Percentiles rank a stretch among this genome's conserved stretches.
Evolutionary conservation across 2,329 filamentous ascomycete genomes (phyloP).

Genomic region (Aaosphaeria arxii): DNA sequence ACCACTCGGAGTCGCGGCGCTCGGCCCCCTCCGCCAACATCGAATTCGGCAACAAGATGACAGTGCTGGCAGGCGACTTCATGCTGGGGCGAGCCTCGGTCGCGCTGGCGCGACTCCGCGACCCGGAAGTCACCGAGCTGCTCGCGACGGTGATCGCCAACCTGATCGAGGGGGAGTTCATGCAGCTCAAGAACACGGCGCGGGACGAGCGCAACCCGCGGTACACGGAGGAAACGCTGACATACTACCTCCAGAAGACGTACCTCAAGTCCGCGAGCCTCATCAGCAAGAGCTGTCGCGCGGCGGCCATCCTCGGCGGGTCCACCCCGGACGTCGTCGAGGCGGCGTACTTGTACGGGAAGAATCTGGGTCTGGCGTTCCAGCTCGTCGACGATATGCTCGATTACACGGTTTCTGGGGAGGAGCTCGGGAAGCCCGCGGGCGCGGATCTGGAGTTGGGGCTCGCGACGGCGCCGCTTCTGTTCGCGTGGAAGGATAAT

Average conservation of each 20-base stretch:
- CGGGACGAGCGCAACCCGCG: conserved; percentile 78
- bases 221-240: conserved; percentile 85
- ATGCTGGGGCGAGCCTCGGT: conserved; percentile 90
- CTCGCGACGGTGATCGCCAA: conserved; percentile 96
- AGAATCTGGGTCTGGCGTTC: conserved; percentile 91
- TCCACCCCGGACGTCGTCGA: conserved; percentile 77
- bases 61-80: conserved; percentile 95
- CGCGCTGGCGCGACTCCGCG: conserved; percentile 81
- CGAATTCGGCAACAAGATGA: conserved; percentile 99
- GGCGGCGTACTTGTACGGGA: conserved; percentile 86
- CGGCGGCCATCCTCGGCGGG: conserved; percentile 80
- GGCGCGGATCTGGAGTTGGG: conserved; percentile 92
- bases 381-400: conserved; percentile 98
- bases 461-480: conserved; percentile 84
- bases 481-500: conserved; percentile 94
- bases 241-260: conserved; percentile 96
- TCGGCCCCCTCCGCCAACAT: conserved; percentile 86
- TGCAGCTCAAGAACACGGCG: conserved; percentile 97
- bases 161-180: conserved; percentile 96
- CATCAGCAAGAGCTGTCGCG: conserved; percentile 93
- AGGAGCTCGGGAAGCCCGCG: conserved; percentile 88
- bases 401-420: conserved; percentile 84
- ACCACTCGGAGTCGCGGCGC: conserved; percentile 81
- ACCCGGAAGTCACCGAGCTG: conserved; percentile 92
- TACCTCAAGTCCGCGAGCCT: conserved; percentile 95